Evolutionary conservation across 179 eudicot species (phyloP).

Genomic region (Actinidia chinensis): DNA sequence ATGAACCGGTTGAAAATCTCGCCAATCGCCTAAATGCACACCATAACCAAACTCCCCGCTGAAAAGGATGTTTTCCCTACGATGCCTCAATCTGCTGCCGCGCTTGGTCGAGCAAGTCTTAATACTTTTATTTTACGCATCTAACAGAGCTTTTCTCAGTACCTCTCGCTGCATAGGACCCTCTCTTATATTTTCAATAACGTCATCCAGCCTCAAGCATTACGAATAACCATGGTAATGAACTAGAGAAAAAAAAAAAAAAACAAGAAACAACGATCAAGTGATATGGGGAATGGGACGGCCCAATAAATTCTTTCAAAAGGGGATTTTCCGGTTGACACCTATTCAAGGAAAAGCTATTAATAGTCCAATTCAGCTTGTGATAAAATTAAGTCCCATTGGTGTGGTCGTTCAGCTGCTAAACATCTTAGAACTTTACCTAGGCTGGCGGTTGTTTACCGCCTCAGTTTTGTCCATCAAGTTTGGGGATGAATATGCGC

Average conservation of each 20-base stretch:
- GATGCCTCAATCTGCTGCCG: neutral
- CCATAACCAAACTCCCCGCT: neutral
- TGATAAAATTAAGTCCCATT: neutral
- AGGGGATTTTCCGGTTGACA: neutral
- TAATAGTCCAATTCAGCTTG: neutral
- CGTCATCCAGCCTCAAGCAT: neutral
- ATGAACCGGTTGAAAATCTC: neutral
- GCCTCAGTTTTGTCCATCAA: neutral
- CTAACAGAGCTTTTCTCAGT: neutral
- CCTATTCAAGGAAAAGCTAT: neutral
- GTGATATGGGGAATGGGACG: neutral
- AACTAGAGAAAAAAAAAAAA: too few species aligned
- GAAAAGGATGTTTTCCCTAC: too few species aligned
- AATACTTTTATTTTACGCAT: too few species aligned
- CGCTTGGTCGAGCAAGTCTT: too few species aligned
- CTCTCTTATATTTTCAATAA: neutral
- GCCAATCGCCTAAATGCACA: neutral
- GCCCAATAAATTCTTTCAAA: constrained; percentile 2
- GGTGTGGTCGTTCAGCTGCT: neutral
- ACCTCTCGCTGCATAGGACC: neutral
- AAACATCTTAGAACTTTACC: neutral
- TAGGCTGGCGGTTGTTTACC: neutral
- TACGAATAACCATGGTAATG: constrained; percentile 3
- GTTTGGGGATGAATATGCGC: neutral
- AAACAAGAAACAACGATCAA: too few species aligned